These are phyloP conservation scores for Talaromyces sp. DNA, from an alignment of 2,329 filamentous ascomycete species.

Conservation along the genomic window DNA sequence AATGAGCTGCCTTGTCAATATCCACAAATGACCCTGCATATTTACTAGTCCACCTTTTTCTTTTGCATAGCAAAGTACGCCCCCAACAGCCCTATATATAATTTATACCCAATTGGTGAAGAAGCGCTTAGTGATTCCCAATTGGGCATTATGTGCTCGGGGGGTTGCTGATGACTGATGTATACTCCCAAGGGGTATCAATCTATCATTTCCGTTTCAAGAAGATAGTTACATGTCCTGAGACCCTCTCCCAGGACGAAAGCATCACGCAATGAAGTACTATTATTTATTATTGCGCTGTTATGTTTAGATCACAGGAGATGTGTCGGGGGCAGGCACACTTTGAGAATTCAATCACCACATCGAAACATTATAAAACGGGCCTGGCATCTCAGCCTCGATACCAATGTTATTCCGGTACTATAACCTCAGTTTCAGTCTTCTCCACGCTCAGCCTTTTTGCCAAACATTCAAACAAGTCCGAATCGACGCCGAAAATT, in stretches of 20 bases:
- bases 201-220: background rate
- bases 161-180: no score
- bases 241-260: background rate
- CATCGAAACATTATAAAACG: background rate
- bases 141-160: background rate
- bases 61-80: no score
- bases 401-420: background rate
- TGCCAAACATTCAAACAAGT: background rate
- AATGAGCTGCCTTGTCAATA: background rate
- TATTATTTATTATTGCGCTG: background rate
- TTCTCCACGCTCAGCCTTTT: background rate
- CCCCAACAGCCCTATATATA: background rate
- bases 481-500: background rate
- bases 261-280: background rate
- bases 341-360: background rate
- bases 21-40: background rate
- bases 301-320: background rate
- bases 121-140: background rate
- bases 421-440: background rate
- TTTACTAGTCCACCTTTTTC: no score
- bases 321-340: background rate
- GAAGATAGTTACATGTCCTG: background rate
- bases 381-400: background rate
- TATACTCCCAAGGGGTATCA: background rate
- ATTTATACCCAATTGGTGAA: background rate